Conservation (phyloP, 2,329 filamentous ascomycete genomes). For the Fusarium odoratissimum region DNA sequence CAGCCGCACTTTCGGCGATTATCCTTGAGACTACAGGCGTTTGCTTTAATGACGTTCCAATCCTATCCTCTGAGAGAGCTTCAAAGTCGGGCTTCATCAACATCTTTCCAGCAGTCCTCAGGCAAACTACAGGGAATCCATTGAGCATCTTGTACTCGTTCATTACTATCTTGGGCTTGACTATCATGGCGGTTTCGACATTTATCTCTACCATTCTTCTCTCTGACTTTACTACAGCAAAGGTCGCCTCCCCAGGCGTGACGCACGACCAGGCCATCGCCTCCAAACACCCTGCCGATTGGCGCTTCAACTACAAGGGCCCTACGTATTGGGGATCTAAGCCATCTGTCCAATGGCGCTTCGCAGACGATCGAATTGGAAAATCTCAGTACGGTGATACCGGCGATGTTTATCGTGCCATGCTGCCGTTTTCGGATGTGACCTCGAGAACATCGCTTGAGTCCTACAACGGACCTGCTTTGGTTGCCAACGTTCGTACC, state of each 20-base stretch:
- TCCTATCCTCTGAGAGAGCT: neutral
- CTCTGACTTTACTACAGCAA: neutral
- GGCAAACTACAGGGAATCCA: neutral
- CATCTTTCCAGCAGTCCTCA: neutral
- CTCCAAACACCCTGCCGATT: neutral
- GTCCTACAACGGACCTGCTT: neutral
- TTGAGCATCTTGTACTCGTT: neutral
- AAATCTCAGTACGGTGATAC: neutral
- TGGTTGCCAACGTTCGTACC: neutral
- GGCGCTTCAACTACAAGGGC: neutral
- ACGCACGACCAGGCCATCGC: neutral
- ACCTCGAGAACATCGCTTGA: neutral
- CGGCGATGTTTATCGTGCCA: constrained; percentile 5
- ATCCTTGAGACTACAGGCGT: constrained; percentile 6
- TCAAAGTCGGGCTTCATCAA: neutral
- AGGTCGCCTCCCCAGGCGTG: neutral
- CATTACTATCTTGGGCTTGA: neutral
- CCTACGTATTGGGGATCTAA: neutral
- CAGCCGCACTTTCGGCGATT: neutral
- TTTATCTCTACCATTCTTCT: constrained; percentile 23
- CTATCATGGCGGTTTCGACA: neutral
- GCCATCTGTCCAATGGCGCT: constrained; percentile 15
- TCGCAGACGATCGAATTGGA: neutral
- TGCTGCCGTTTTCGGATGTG: neutral
- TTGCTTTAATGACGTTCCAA: neutral